Percentiles rank a stretch among this genome's conserved stretches.
Conservation (phyloP, 116 monocot species). For the Dioscorea cayenensis region DNA sequence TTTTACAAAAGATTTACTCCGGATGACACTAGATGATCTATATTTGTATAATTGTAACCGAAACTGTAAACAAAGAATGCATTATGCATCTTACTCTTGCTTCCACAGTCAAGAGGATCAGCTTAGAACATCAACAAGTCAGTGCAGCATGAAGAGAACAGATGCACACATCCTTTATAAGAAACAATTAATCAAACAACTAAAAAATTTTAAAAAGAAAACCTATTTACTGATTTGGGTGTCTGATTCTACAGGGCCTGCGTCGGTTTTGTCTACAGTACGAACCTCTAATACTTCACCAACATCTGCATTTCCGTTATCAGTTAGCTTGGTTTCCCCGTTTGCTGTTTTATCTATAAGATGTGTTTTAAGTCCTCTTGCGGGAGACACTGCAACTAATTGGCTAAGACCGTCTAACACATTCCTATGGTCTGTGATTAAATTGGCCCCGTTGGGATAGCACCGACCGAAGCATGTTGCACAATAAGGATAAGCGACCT, state of each 20-base stretch:
- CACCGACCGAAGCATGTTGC: constrained; percentile 85
- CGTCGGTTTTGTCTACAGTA: constrained; percentile 10
- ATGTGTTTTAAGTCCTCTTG: constrained; percentile 16
- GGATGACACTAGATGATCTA: not conserved
- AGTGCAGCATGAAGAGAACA: not conserved
- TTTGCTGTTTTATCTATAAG: constrained; percentile 17
- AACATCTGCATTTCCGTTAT: constrained; percentile 9
- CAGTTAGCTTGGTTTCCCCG: not conserved
- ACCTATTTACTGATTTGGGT: constrained; percentile 2
- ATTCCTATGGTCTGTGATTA: constrained; percentile 52
- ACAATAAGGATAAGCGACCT: constrained; percentile 90
- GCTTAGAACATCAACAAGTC: not conserved
- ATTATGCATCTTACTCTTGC: no score
- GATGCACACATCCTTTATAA: not conserved
- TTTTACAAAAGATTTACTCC: no score
- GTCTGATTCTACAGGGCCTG: not conserved
- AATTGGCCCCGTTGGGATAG: constrained; percentile 67
- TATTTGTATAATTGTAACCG: not conserved
- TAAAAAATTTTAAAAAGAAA: not conserved
- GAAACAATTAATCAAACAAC: not conserved
- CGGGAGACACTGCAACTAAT: constrained; percentile 36
- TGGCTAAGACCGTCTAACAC: constrained; percentile 61
- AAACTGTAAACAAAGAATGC: not conserved
- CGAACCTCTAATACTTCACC: constrained; percentile 9
- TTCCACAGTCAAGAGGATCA: not conserved